Conservation (phyloP, 1,284 basidiomycete species). For the Pseudozyma flocculosa region DNA sequence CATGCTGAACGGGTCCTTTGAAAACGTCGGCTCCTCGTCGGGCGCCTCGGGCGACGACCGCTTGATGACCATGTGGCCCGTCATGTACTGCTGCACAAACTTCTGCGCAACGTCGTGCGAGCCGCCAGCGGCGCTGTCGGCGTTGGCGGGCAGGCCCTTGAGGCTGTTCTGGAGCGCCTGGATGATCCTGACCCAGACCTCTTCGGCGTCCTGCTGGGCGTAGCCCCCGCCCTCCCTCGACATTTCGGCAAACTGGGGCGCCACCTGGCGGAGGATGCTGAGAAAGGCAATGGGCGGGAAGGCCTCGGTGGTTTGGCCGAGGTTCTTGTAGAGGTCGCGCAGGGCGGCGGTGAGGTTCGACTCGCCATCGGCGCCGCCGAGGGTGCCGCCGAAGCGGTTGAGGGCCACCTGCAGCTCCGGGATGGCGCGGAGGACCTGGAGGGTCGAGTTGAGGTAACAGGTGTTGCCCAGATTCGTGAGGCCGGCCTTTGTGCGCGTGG, state of each 20-base stretch:
- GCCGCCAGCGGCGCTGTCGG: conserved; percentile 1
- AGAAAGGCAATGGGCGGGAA: conserved; percentile 77
- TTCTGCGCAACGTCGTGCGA: conserved; percentile 17
- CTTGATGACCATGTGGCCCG: conserved; percentile 78
- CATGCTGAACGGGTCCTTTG: conserved; percentile 77
- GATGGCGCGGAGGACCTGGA: conserved; percentile 86
- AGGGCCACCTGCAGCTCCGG: conserved; percentile 72
- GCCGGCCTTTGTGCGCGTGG: conserved; percentile 59
- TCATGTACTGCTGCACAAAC: conserved; percentile 83
- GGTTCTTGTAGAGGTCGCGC: conserved; percentile 71
- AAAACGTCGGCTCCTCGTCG: conserved; percentile 70
- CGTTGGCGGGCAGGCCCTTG: conserved; percentile 13
- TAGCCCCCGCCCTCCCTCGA: conserved; percentile 61
- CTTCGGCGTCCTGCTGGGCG: conserved; percentile 95
- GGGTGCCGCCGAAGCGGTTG: conserved; percentile 25
- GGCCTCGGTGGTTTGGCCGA: conserved; percentile 74
- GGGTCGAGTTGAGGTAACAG: conserved; percentile 92
- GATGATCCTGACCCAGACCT: conserved; percentile 86
- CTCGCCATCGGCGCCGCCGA: conserved; percentile 56
- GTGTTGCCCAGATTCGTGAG: conserved; percentile 69
- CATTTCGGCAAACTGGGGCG: conserved; percentile 89
- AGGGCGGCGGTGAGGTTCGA: conserved; percentile 64
- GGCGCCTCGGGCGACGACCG: conserved; percentile 66
- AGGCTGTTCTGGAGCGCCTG: conserved; percentile 71
- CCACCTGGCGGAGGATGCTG: conserved; percentile 69